Evolutionary conservation across 208 protist species (phyloP).

Genomic region (Acanthamoeba polyphaga): DNA sequence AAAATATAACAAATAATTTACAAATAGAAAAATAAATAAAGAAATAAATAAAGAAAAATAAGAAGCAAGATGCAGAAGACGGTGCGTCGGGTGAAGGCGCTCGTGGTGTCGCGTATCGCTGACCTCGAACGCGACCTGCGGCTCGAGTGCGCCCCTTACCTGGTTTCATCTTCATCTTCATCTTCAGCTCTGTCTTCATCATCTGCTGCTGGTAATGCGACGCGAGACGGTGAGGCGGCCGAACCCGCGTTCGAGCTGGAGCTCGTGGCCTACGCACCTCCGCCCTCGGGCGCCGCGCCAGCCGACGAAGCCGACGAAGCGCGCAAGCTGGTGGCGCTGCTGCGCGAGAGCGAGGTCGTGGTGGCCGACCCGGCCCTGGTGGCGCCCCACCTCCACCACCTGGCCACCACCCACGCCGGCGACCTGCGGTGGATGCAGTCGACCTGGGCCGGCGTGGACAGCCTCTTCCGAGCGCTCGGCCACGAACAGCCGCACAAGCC

Average conservation of each 20-base stretch:
- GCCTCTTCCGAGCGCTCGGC: conserved; percentile 20
- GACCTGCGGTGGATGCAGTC: conserved; percentile 51
- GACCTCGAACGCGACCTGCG: conserved; percentile 19
- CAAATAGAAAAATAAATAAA: too few species aligned
- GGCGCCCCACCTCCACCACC: conserved; percentile 30
- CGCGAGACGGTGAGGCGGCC: not conserved
- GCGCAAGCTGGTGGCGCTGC: not conserved
- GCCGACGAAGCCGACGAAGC: not conserved
- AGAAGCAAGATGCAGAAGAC: not conserved
- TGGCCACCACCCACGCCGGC: not conserved
- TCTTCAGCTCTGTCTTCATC: not conserved
- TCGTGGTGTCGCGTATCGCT: conserved; percentile 30
- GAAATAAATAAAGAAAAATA: not conserved
- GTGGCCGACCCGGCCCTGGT: conserved; percentile 57
- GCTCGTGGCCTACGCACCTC: conserved; percentile 6
- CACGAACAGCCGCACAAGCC: not conserved
- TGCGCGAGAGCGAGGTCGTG: conserved; percentile 21
- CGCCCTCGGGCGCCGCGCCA: not conserved
- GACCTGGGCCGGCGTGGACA: conserved; percentile 71
- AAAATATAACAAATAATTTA: not conserved
- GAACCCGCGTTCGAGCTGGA: not conserved
- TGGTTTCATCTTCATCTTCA: not conserved
- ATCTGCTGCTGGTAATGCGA: not conserved
- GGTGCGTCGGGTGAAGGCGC: not conserved
- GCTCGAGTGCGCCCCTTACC: conserved; percentile 9